Percentiles rank a stretch among this genome's conserved stretches.
Conservation (phyloP, 2,329 filamentous ascomycete species). For the Nemania bipapillata region DNA sequence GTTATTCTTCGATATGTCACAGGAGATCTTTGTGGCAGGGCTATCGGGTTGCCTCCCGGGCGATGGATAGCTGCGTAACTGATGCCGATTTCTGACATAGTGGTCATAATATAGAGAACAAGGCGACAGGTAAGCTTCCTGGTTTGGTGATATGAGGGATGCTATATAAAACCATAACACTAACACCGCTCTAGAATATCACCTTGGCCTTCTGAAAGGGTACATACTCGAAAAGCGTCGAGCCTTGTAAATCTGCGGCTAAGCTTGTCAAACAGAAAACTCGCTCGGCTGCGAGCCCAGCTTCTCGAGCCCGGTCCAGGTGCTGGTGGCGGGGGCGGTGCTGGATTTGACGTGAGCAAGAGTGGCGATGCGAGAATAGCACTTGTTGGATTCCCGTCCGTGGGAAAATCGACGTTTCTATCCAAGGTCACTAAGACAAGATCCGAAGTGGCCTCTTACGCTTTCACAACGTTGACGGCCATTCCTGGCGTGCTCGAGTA, state of each 20-base stretch:
- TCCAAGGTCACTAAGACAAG: slow-evolving; percentile 98
- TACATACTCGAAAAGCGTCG: slow-evolving; percentile 58
- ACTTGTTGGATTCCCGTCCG: slow-evolving; percentile 97
- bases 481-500: slow-evolving; percentile 98
- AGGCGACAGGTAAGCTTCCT: slow-evolving; percentile 85
- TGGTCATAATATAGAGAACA: slow-evolving; percentile 78
- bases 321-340: slow-evolving; percentile 78
- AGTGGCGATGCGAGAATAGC: slow-evolving; percentile 96
- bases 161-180: slow-evolving; percentile 8
- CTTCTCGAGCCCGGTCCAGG: slow-evolving; percentile 89
- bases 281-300: slow-evolving; percentile 92
- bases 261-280: slow-evolving; percentile 72
- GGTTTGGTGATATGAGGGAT: neutral
- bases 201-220: slow-evolving; percentile 97
- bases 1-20: slow-evolving; percentile 21
- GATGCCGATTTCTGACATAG: slow-evolving; percentile 37
- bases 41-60: slow-evolving; percentile 17
- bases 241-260: slow-evolving; percentile 1
- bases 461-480: slow-evolving; percentile 96
- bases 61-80: slow-evolving; percentile 24
- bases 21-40: slow-evolving; percentile 17
- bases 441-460: slow-evolving; percentile 93
- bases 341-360: slow-evolving; percentile 94
- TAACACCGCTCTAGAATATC: slow-evolving; percentile 76
- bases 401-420: slow-evolving; percentile 98